Conservation (phyloP, 1,139 yeast genomes). For the Pneumocystis wakefieldiae region DNA sequence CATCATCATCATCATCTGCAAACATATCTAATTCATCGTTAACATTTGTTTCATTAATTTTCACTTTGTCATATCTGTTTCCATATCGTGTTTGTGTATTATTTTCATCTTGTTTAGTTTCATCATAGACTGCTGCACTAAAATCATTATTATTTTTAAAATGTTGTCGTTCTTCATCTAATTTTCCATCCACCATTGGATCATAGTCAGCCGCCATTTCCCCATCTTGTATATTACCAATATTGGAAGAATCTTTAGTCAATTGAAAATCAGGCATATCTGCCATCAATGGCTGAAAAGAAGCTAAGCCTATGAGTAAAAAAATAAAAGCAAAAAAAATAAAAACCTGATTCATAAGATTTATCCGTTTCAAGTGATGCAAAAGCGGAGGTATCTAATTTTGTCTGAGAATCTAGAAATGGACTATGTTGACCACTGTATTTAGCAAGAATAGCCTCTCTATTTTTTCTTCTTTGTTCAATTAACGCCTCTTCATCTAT, state of each 20-base stretch:
- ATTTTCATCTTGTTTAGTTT: conserved; percentile 1
- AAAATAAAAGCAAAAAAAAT: neutral
- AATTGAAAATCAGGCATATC: neutral
- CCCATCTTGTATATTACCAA: neutral
- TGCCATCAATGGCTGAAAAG: neutral
- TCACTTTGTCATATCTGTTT: neutral
- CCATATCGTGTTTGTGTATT: neutral
- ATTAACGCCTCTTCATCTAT: conserved; percentile 8
- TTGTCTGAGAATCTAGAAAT: neutral
- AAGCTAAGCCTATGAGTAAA: neutral
- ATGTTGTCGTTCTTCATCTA: conserved; percentile 5
- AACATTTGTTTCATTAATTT: conserved; percentile 1
- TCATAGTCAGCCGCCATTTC: conserved; percentile 13
- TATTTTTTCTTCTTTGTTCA: conserved; percentile 6
- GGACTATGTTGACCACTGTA: conserved; percentile 4
- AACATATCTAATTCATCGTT: conserved; percentile 13
- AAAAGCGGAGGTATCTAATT: neutral
- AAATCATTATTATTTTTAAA: neutral
- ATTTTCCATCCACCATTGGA: conserved; percentile 10
- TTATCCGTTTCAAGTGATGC: neutral
- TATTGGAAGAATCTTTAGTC: neutral
- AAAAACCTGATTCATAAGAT: neutral
- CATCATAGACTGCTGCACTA: neutral
- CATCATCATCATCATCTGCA: conserved; percentile 16
- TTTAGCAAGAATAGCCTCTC: conserved; percentile 10